Base-by-base conservation (phyloP, 2,329 filamentous ascomycete genomes). In the Fusarium cicatricum region DNA sequence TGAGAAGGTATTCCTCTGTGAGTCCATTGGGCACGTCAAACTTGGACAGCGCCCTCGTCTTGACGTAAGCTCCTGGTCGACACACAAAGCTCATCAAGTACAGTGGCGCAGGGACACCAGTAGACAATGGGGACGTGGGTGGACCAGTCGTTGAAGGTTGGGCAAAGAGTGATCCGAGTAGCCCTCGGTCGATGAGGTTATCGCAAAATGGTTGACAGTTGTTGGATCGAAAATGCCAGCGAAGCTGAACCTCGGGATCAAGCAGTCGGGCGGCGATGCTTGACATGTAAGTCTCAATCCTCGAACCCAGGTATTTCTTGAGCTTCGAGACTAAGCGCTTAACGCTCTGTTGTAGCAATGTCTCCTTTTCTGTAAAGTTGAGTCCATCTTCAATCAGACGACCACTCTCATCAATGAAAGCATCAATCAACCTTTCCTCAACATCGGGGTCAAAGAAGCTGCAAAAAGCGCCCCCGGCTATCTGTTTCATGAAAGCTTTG, bases 1-100 rank as follows among this genome's bases (percentile, higher is more conserved):
- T 70, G 36, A 74, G 67, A 1, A 80, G 68, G 26, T 77, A 79
- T 52, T 79, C 76, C 51, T 80, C 76, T 1, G 71, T 74, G 1
- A 77, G 52, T 0, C 77, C 76, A 21, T 66, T 70, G 0, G 77
- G 76, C 2, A 77, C 69, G 17, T 72, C 68, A 42, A 66, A 72
- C 44, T 74, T 77, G 4, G 65, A 69, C 12, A 64, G 49, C 5
- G 71, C 55, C 5, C 58, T 57, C 2, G 59, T 60, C 45, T 63
- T 55, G 14, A 62, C 26, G 23, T 68, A 66, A 5, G 58, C 62
- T 3, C 60, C 65, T 1, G 67, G 65, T 2, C 67, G 65, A n/a
- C 70, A 75, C 9, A 74, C 62, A 45, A 78, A 78, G 51, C 76
- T 78, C 55, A 78, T 71, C 3, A 76, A 55, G 48, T 78, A 78